Evolutionary conservation across 208 protist species (phyloP), one percentile per base, ranked within the genome.

Genomic region (Acanthamoeba healyi): DNA sequence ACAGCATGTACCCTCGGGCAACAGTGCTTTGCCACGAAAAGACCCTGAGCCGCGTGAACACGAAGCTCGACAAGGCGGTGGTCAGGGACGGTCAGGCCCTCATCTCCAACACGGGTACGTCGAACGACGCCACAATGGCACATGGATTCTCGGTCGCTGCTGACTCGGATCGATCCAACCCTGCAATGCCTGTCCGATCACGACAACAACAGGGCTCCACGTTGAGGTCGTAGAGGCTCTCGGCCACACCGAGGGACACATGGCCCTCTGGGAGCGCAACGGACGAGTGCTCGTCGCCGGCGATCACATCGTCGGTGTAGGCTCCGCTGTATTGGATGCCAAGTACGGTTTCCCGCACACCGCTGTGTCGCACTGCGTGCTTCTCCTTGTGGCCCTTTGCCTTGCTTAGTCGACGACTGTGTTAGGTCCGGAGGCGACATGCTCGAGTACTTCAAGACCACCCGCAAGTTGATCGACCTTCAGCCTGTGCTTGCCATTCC

Each of bases 241-340:
- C 14, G 82, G 82, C 32, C 82, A 90, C 36, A 90, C 82, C 19
- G 82, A 90, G 12, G 82, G 82, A 1, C 82, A 90, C 54, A 72
- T 90, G 82, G 82, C 38, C 7, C 54, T 90, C 32, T 90, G 82
- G 82, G 82, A 90, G 54, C 46, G 54, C 44, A 90, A 70, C 34
- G 82, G 24, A n/a, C 51, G 82, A 4, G 38, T 46, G 1, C 44
- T 90, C 51, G 38, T 90, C n/a, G 82, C 82, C 26, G 82, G 82
- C 46, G 82, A 90, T 24, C 82, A 90, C 56, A 67, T 90, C 44
- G 82, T 90, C 12, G 82, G 82, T 5, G 54, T 72, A 15, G 82
- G 82, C 54, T 90, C 82, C 6, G 82, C 82, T 32, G 56, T 61
- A 14, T 32, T 90, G 82, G 82, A 90, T 34, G 51, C 82, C 19